Evolutionary conservation across 306 rosid species (phyloP).

Genomic region (Vachellia collinsii): DNA sequence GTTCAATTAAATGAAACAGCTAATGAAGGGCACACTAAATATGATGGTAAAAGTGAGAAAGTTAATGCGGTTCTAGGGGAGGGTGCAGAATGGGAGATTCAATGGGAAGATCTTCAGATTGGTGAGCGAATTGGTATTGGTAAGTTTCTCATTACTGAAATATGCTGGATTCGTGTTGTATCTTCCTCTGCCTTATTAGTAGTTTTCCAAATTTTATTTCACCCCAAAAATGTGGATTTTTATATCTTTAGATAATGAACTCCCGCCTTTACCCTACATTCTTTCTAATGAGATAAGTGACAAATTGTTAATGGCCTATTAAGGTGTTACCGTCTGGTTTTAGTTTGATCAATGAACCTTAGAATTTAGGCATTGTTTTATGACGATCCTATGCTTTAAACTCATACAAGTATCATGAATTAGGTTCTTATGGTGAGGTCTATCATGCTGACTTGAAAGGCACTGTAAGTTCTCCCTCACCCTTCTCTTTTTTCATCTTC

Average conservation of each 20-base stretch:
- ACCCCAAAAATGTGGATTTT: conserved; percentile 16
- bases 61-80: conserved; percentile 67
- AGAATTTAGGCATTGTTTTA: conserved; percentile 25
- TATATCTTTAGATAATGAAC: background rate
- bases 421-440: conserved; percentile 88
- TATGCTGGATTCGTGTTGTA: background rate
- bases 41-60: conserved; percentile 53
- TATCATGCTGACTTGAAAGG: conserved; percentile 90
- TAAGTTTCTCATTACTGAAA: conserved; percentile 44
- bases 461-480: conserved; percentile 74
- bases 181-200: conserved; percentile 29
- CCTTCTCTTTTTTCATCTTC: background rate
- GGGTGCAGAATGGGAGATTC: conserved; percentile 85
- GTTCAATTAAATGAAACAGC: conserved; percentile 46
- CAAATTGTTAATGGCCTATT: conserved; percentile 13
- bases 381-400: conserved; percentile 27
- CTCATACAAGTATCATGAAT: conserved; percentile 19
- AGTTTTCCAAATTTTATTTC: conserved; percentile 10
- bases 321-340: background rate
- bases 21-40: conserved; percentile 38
- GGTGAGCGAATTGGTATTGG: conserved; percentile 99
- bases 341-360: conserved; percentile 10
- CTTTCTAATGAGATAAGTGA: conserved; percentile 19
- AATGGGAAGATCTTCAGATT: conserved; percentile 94
- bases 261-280: background rate